Conservation (phyloP, 805 yeast species). For the Metschnikowia similis region DNA sequence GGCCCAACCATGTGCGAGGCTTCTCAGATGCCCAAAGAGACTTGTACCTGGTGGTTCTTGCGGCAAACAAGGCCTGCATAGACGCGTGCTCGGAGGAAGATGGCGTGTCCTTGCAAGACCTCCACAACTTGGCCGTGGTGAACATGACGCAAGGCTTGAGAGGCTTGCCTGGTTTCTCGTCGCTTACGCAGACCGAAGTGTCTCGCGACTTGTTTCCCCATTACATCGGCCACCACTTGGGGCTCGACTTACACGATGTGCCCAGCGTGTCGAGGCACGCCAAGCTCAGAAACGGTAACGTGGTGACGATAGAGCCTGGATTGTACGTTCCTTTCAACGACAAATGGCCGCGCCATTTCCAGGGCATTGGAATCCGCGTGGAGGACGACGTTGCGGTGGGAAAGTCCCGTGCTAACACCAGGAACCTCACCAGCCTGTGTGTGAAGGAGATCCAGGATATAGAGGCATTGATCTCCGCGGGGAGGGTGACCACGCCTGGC, state of each 20-base stretch:
- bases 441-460: constrained; percentile 82
- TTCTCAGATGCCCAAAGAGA: constrained; percentile 80
- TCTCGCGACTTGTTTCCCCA: constrained; percentile 72
- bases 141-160: constrained; percentile 59
- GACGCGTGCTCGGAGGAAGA: constrained; percentile 54
- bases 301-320: constrained; percentile 94
- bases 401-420: constrained; percentile 43
- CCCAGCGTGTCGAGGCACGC: constrained; percentile 59
- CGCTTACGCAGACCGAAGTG: constrained; percentile 49
- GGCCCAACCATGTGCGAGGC: constrained; percentile 77
- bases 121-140: constrained; percentile 67
- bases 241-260: constrained; percentile 84
- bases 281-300: constrained; percentile 63
- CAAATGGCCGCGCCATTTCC: constrained; percentile 72
- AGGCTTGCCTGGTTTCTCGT: constrained; percentile 62
- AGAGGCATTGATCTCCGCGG: constrained; percentile 60
- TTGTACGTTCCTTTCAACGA: constrained; percentile 76
- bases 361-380: constrained; percentile 88
- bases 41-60: constrained; percentile 81
- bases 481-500: constrained; percentile 48
- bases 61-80: constrained; percentile 77
- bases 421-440: constrained; percentile 70
- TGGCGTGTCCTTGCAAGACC: constrained; percentile 58
- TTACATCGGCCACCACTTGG: constrained; percentile 92
- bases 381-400: constrained; percentile 93